phyloP scores from a whole-genome alignment of 1,139 yeast species.

The Geotrichum siamense region DNA sequence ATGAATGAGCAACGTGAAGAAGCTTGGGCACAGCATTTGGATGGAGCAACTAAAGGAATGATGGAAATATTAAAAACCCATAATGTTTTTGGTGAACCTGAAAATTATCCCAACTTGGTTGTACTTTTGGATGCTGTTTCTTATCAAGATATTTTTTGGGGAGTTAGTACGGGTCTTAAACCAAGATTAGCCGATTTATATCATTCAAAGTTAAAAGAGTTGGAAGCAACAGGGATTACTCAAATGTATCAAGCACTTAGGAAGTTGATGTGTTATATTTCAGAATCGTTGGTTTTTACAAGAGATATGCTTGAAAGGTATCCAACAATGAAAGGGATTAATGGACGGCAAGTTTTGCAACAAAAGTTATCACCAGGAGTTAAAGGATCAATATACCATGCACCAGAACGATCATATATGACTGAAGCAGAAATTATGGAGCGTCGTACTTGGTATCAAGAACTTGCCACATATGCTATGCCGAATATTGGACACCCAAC shows the following conservation, averaged over 20 bases:
- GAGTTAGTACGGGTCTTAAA: not conserved
- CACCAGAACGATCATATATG: not conserved
- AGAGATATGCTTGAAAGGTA: conserved; percentile 8
- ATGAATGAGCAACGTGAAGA: conserved; percentile 10
- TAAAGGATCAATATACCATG: not conserved
- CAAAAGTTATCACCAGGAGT: not conserved
- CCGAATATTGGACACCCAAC: not conserved
- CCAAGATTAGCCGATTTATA: conserved; percentile 10
- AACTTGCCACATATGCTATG: not conserved
- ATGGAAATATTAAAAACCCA: conserved; percentile 9
- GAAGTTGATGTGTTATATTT: conserved; percentile 1
- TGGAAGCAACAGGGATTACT: not conserved
- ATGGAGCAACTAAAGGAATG: conserved; percentile 14
- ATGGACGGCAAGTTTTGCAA: not conserved
- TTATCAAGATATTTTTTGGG: conserved; percentile 11
- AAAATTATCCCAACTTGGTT: conserved; percentile 2
- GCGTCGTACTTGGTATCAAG: conserved; percentile 1
- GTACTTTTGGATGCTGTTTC: conserved; percentile 13
- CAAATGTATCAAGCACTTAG: conserved; percentile 5
- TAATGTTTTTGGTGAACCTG: conserved; percentile 8
- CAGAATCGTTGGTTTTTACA: conserved; percentile 8
- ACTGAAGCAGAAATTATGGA: not conserved
- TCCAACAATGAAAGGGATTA: not conserved
- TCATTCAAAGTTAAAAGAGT: conserved; percentile 3
- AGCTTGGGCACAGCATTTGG: conserved; percentile 13